Evolutionary conservation across 2,329 filamentous ascomycete species (phyloP), one percentile per base, ranked within the genome.

Genomic region (Verticillium nonalfalfae): DNA sequence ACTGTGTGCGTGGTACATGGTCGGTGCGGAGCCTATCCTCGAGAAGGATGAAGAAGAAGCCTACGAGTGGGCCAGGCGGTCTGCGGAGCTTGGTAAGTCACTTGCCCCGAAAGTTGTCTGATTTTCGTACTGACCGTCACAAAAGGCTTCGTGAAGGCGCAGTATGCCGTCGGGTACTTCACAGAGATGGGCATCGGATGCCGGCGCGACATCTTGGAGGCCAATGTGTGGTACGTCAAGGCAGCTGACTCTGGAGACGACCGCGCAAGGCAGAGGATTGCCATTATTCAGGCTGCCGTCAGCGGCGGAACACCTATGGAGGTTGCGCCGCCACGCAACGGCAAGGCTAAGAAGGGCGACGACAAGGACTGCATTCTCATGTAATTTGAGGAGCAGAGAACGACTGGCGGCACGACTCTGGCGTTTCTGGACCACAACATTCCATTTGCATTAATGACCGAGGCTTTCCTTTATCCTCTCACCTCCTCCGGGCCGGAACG

Each of bases 101-200:
- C 33, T 2, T 11, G 13, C 34, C 11, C 26, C 15, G 21, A 18
- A 7, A 15, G 13, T 15, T 13, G 13, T 26, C 18, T 18, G 15
- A 54, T 31, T 15, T 31, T 13, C 7, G 65, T 57, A 58, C 66
- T 66, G 62, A 71, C 34, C 13, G 38, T 11, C 26, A 59, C 31
- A 10, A 2, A 66, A 91, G 89, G 86, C 58, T 84, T 80, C 63
- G 81, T 84, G 65, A 87, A 86, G 68, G 95, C 95, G n/a, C 87
- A 97, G 73, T 99, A 98, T 69, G 92, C 95, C 0, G 86, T 97
- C 26, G 95, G 93, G 55, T 98, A 97, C 76, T 99, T 99, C 73
- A 97, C 93, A 5, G 95, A 99, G 74, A 97, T 96, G 91, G 95
- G 95, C 65, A 97, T 99, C 68, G 95, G 95, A 58, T 97, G 93